phyloP scores from a whole-genome alignment of 2,329 filamentous ascomycete species.

The Phialophora expanda region DNA sequence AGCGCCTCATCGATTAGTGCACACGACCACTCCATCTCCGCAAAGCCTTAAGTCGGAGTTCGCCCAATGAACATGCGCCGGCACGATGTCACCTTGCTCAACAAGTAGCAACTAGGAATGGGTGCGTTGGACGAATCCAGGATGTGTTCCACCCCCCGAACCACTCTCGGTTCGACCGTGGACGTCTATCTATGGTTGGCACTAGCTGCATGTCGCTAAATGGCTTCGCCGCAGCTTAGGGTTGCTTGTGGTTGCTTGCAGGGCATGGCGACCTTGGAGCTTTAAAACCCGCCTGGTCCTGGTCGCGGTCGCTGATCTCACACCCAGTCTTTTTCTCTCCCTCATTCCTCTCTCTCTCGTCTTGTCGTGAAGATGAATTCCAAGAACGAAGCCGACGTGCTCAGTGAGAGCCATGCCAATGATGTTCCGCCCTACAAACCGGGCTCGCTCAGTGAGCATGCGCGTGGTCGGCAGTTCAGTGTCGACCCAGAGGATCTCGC shows the following conservation, averaged over 20 bases:
- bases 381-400: constrained; percentile 26
- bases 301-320: constrained; percentile 22
- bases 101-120: constrained; percentile 19
- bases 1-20: constrained; percentile 18
- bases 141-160: constrained; percentile 18
- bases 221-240: constrained; percentile 13
- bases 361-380: constrained; percentile 32
- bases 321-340: constrained; percentile 10
- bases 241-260: constrained; percentile 24
- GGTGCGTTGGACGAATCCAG: constrained; percentile 10
- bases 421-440: constrained; percentile 11
- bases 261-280: constrained; percentile 28
- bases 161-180: constrained; percentile 20
- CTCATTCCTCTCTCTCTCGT: constrained; percentile 13
- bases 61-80: constrained; percentile 12
- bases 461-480: constrained; percentile 36
- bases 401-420: constrained; percentile 28
- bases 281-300: constrained; percentile 30
- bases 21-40: constrained; percentile 18
- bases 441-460: constrained; percentile 20
- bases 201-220: constrained; percentile 21
- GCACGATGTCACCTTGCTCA: constrained; percentile 29
- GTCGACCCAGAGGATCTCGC: constrained; percentile 32
- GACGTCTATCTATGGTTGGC: constrained; percentile 25
- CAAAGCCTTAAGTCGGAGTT: constrained; percentile 17